Evolutionary conservation across 2,329 filamentous ascomycete species (phyloP).

Genomic region (Moelleriella libera): DNA sequence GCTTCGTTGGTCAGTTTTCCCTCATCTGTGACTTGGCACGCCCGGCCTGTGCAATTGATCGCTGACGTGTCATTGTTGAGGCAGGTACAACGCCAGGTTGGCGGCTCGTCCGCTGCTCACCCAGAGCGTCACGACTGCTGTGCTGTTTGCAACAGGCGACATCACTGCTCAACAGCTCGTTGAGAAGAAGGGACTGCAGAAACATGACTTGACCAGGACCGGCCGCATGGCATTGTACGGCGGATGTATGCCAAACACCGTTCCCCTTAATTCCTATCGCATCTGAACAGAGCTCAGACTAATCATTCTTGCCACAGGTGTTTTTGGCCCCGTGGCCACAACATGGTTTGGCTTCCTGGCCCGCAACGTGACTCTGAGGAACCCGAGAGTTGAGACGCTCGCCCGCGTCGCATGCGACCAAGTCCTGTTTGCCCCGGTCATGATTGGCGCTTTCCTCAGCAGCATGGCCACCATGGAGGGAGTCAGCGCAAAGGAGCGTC

Average conservation of each 20-base stretch:
- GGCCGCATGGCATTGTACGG: slow-evolving; percentile 71
- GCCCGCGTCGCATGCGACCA: slow-evolving; percentile 75
- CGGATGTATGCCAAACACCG: slow-evolving; percentile 39
- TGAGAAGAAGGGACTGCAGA: slow-evolving; percentile 62
- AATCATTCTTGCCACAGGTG: slow-evolving; percentile 25
- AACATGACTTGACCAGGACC: slow-evolving; percentile 62
- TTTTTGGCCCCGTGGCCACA: slow-evolving; percentile 81
- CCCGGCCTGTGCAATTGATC: too few relatives aligned
- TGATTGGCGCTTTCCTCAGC: slow-evolving; percentile 68
- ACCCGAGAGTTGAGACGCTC: slow-evolving; percentile 54
- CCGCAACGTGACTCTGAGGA: slow-evolving; percentile 48
- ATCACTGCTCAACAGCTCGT: slow-evolving; percentile 81
- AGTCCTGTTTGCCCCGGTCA: slow-evolving; percentile 67
- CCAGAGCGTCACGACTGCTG: slow-evolving; percentile 76
- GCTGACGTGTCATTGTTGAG: too few relatives aligned
- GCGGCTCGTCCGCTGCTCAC: slow-evolving; percentile 75
- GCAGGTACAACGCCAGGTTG: slow-evolving; percentile 76
- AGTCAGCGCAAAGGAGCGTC: slow-evolving; percentile 43
- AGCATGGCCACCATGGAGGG: slow-evolving; percentile 79
- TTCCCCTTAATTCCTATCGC: background rate
- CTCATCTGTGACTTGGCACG: background rate
- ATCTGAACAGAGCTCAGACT: background rate
- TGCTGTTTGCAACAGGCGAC: slow-evolving; percentile 89
- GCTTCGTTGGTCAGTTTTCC: slow-evolving; percentile 15
- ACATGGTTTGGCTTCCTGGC: slow-evolving; percentile 77